Conservation (phyloP, 148 eudicot species). For the Vaccinium myrtillus region DNA sequence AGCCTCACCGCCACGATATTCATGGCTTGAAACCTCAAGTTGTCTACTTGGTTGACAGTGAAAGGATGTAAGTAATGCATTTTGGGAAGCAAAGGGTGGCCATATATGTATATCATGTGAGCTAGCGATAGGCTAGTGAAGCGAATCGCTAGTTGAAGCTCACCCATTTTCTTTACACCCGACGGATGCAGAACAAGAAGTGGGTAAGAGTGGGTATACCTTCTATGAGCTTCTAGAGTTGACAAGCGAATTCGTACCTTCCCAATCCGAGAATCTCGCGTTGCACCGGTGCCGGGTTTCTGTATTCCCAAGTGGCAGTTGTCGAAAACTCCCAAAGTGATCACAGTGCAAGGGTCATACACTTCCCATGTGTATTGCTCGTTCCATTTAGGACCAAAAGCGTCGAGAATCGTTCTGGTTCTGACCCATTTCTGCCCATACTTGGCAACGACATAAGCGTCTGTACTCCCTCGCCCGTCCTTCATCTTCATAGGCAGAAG, state of each 20-base stretch:
- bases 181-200: constrained; percentile 37
- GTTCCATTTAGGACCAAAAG: constrained; percentile 36
- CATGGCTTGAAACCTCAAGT: constrained; percentile 44
- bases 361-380: constrained; percentile 47
- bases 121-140: constrained; percentile 37
- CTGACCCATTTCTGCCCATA: constrained; percentile 43
- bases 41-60: constrained; percentile 44
- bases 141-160: constrained; percentile 40
- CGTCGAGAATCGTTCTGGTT: constrained; percentile 35
- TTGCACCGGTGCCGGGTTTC: constrained; percentile 23
- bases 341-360: constrained; percentile 40
- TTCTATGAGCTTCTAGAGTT: constrained; percentile 34
- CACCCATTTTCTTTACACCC: constrained; percentile 45
- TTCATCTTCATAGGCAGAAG: constrained; percentile 48
- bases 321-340: constrained; percentile 38
- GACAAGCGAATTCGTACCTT: constrained; percentile 42
- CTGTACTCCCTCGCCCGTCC: constrained; percentile 36
- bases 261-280: constrained; percentile 34
- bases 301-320: constrained; percentile 36
- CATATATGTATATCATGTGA: constrained; percentile 32
- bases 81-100: constrained; percentile 40
- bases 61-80: constrained; percentile 46
- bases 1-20: constrained; percentile 34
- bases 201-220: constrained; percentile 36
- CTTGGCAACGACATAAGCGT: constrained; percentile 41